Base-by-base conservation (phyloP, 2,329 filamentous ascomycete genomes). In the Capronia epimyces region DNA sequence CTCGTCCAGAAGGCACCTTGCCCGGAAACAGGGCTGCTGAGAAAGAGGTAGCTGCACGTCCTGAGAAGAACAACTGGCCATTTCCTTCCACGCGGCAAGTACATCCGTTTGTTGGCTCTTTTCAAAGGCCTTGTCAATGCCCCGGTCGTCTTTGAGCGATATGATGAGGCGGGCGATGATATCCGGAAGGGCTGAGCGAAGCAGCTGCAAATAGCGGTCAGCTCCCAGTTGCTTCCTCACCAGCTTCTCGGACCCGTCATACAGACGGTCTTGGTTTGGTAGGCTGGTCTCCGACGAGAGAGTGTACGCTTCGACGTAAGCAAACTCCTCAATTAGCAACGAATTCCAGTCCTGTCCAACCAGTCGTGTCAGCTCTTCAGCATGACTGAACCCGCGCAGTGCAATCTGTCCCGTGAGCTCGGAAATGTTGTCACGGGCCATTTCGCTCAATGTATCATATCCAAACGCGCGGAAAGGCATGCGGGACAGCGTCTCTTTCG, bases 381-480 rank as follows among this genome's bases (percentile, higher is more conserved):
- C 74, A 43, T 82, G 80, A 2, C 79, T 71, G 25, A 86, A 79
- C 58, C 87, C 83, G 55, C 87, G 83, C 86, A 96, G 93, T 31
- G 91, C 75, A 63, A 91, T 80, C 53, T 96, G 80, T 1, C 86
- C 89, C 15, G 86, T 79, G 3, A 87, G 78, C 67, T 98, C 93
- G 25, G 84, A 80, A 64, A 89, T 81, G 4, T 86, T 81, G 52
- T 87, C 81, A 4, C 68, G 64, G 2, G 96, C 67, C 46, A 98
- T 77, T 3, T 87, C 82, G 15, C 75, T 66, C 1, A 97, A 75
- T 13, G 70, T 80, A 1, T 69, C 52, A 63, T 94, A 98, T 1
- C 83, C 85, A 66, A 98, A 98, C 1, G 93, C 86, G n/a, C 76
- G 73, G 63, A 80, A 95, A 0, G 93, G 91, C 43, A 98, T 86